phyloP scores from a whole-genome alignment of 306 rosid genomes.

The Castanea sativa region DNA sequence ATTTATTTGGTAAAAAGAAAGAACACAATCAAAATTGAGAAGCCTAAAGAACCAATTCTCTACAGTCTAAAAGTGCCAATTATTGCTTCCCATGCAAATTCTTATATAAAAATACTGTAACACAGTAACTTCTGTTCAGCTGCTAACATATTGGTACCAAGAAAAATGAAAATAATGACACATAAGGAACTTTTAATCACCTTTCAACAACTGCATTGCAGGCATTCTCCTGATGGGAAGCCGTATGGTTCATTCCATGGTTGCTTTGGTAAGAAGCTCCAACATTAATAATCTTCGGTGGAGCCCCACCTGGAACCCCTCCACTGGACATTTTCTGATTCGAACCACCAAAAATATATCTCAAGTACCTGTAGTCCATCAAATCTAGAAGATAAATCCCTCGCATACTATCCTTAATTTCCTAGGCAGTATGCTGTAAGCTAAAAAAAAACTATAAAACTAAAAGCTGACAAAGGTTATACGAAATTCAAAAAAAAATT shows the following conservation, averaged over 20 bases:
- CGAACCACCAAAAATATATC: background rate
- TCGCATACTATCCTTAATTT: background rate
- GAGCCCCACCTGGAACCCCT: slow-evolving; percentile 6
- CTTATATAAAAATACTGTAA: background rate
- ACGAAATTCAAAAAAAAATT: too few relatives aligned
- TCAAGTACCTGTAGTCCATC: slow-evolving; percentile 14
- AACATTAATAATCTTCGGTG: background rate
- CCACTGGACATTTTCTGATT: slow-evolving; percentile 8
- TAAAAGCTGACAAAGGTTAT: background rate
- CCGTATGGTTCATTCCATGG: slow-evolving; percentile 1
- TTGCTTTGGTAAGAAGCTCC: slow-evolving; percentile 13
- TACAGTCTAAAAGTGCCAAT: background rate
- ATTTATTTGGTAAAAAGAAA: background rate
- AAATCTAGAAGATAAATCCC: background rate
- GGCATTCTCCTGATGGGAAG: background rate
- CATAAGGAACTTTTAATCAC: background rate
- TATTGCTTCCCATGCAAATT: background rate
- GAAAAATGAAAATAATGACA: background rate
- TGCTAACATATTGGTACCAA: background rate
- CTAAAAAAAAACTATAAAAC: background rate
- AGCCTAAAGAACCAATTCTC: background rate
- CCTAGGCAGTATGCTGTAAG: background rate
- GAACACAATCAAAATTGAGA: background rate
- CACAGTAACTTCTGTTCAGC: background rate
- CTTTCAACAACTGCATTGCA: background rate